These are phyloP conservation scores for Boletus reticuloceps DNA, from an alignment of 768 basidiomycete genomes.

Conservation along the genomic window DNA sequence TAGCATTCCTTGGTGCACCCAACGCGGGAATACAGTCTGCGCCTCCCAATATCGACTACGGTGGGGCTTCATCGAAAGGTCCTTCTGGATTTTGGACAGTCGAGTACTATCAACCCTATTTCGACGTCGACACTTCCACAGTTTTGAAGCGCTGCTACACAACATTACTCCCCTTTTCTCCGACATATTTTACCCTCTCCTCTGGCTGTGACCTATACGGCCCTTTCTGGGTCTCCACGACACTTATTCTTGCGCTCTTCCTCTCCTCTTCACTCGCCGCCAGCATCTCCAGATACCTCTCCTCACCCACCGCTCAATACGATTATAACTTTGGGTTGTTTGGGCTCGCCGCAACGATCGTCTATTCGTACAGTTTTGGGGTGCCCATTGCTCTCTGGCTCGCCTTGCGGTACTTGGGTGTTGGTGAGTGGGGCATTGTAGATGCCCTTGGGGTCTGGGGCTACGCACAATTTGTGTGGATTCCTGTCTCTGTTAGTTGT, in stretches of 20 bases:
- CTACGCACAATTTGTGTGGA: conserved; percentile 83
- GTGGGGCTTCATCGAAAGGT: conserved; percentile 45
- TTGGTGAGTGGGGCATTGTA: conserved; percentile 85
- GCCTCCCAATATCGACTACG: conserved; percentile 46
- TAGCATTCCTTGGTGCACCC: conserved; percentile 55
- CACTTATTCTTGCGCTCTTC: conserved; percentile 90
- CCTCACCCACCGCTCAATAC: conserved; percentile 50
- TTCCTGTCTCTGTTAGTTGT: conserved; percentile 72
- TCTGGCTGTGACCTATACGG: conserved; percentile 68
- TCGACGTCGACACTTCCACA: conserved; percentile 82
- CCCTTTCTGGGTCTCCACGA: conserved; percentile 97
- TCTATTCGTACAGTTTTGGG: conserved; percentile 85
- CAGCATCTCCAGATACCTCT: conserved; percentile 85
- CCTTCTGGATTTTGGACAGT: conserved; percentile 70
- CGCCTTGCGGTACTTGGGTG: conserved; percentile 78
- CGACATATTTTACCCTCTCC: conserved; percentile 62
- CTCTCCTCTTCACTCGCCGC: conserved; percentile 90
- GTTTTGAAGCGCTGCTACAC: conserved; percentile 74
- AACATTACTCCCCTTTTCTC: conserved; percentile 71
- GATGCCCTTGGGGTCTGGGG: conserved; percentile 84
- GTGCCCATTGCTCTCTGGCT: conserved; percentile 85
- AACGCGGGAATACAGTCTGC: conserved; percentile 24
- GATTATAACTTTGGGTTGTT: conserved; percentile 88
- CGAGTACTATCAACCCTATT: conserved; percentile 86
- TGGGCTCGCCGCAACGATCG: conserved; percentile 75